Conservation (phyloP, 805 yeast species). For the Metschnikowia dekortorum region DNA sequence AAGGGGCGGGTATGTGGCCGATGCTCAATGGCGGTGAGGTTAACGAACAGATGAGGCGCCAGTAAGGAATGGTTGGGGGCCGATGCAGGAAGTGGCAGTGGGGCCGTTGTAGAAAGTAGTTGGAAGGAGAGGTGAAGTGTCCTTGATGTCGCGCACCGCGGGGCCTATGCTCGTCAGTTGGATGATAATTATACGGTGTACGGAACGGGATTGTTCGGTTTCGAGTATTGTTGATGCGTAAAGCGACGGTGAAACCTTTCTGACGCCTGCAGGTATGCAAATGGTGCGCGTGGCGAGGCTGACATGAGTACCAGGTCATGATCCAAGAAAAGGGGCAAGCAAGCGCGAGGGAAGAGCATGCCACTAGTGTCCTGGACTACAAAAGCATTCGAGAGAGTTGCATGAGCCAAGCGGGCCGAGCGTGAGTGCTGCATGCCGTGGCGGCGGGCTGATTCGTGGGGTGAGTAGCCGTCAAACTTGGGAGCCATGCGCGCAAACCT, state of each 20-base stretch:
- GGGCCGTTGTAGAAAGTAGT: not conserved
- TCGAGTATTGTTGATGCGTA: not conserved
- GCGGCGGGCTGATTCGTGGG: not conserved
- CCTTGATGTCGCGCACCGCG: not conserved
- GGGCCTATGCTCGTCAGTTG: not conserved
- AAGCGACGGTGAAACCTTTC: not conserved
- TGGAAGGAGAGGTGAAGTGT: not conserved
- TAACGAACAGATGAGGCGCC: not conserved
- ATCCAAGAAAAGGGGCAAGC: not conserved
- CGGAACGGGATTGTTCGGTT: not conserved
- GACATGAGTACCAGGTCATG: not conserved
- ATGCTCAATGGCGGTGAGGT: not conserved
- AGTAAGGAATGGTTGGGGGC: too few species aligned
- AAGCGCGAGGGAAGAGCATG: not conserved
- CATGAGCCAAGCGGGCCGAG: too few species aligned
- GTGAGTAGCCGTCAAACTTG: not conserved
- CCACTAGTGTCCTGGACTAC: not conserved
- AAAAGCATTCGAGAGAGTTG: not conserved
- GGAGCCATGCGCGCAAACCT: not conserved
- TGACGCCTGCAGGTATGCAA: slow-evolving; percentile 3
- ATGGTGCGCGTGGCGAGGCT: not conserved
- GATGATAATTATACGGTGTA: not conserved
- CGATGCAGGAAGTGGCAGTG: too few species aligned
- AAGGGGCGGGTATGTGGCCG: not conserved
- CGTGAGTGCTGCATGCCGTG: too few species aligned